These are phyloP conservation scores for Pouteria campechiana DNA, from an alignment of 179 eudicot species.

Conservation along the genomic window DNA sequence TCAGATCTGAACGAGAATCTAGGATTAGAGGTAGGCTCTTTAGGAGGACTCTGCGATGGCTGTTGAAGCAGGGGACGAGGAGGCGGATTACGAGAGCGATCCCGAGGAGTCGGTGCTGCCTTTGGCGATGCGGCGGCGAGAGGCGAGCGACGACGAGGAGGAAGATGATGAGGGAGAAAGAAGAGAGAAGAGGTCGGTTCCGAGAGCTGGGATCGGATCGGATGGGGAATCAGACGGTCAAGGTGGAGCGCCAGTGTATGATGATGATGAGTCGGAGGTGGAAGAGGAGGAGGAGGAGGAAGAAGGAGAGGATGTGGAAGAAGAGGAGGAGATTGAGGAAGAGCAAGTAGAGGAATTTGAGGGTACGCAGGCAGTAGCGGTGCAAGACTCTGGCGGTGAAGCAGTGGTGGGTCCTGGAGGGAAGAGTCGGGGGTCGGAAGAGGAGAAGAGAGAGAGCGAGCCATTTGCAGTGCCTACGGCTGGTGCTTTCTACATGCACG, in stretches of 20 bases:
- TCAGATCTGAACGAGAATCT: too few species aligned
- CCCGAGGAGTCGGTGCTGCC: conserved; percentile 71
- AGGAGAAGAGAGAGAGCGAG: conserved; percentile 64
- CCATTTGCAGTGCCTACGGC: conserved; percentile 84
- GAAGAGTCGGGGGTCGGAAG: too few species aligned
- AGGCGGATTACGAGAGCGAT: conserved; percentile 90
- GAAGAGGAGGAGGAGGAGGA: conserved; percentile 24
- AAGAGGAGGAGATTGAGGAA: conserved; percentile 2
- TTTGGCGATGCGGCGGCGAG: conserved; percentile 65
- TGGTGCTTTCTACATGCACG: conserved; percentile 96
- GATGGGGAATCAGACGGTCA: conserved; percentile 63
- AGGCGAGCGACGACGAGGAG: conserved; percentile 77
- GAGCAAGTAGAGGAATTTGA: neutral
- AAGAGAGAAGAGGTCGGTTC: conserved; percentile 12
- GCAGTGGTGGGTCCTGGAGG: too few species aligned
- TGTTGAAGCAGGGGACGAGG: conserved; percentile 25
- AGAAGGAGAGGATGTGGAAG: conserved; percentile 26
- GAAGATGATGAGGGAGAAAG: conserved; percentile 18
- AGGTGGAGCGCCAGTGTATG: conserved; percentile 64
- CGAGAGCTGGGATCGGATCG: conserved; percentile 24
- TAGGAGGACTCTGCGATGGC: conserved; percentile 19
- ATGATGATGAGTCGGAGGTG: conserved; percentile 30
- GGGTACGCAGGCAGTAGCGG: conserved; percentile 1
- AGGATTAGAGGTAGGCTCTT: too few species aligned
- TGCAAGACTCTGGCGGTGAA: neutral